Evolutionary conservation across 768 basidiomycete species (phyloP), one percentile per base, ranked within the genome.

Genomic region (Xanthoconium purpureum): DNA sequence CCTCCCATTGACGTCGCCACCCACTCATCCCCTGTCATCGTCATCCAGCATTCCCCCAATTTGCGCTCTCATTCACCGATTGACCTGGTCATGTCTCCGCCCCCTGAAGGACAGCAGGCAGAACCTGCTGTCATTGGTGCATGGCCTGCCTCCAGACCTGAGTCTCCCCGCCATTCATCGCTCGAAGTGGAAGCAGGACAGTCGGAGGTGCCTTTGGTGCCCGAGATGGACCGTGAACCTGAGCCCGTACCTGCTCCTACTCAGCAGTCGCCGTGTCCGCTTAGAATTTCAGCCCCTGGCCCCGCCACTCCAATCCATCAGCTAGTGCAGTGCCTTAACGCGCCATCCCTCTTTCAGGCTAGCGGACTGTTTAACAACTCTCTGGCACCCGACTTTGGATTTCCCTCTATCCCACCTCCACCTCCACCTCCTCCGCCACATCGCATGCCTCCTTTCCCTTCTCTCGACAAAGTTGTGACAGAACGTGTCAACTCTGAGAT

Each of bases 21-120:
- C 13, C 60, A 55, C 1, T 44, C 53, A 8, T 62, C 70, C 13
- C 67, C 72, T 29, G 37, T 50, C 52, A 12, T 66, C 40, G 52
- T 59, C 40, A 17, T 52, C n/a, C 59, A 63, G 13, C 50, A 63
- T 28, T 59, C 53, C 33, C 46, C 65, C 37, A 58, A 58, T 33
- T 77, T 75, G 2, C 72, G 74, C 39, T 78, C 79, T 28, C 72
- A 71, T 43, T 79, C 81, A 7, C 78, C 80, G 0, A 80, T 82
- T 75, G 78, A 79, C 18, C 67, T 81, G 5, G 73, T 73, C 13
- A 78, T 75, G 24, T 72, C 75, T 1, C 70, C 58, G 11, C 55
- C 56, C 35, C 35, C 63, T 35, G 66, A 60, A 47, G 57, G n/a
- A 8, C 63, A 61, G 32, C 55, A 63, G 15, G 30, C 59, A 7